Percentiles rank a stretch among this genome's conserved stretches.
Conservation (phyloP, 306 rosid species). For the Prosopis cineraria region DNA sequence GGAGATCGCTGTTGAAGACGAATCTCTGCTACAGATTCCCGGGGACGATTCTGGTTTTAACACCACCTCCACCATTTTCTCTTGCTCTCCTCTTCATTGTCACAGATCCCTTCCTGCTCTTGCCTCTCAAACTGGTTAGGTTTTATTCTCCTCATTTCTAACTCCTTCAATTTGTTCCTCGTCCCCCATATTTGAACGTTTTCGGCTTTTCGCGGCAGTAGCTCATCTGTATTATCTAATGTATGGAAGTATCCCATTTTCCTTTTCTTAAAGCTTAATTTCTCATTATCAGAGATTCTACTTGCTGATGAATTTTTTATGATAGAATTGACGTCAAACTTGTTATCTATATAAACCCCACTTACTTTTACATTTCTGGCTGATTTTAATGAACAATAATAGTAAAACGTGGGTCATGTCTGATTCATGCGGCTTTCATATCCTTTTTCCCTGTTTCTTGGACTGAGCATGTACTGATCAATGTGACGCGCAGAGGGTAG, state of each 20-base stretch:
- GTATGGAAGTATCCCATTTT: not conserved
- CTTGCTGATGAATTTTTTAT: not conserved
- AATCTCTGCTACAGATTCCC: slow-evolving; percentile 54
- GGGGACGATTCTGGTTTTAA: not conserved
- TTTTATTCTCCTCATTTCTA: slow-evolving; percentile 29
- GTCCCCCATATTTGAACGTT: not conserved
- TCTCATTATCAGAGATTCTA: not conserved
- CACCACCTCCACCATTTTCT: slow-evolving; percentile 38
- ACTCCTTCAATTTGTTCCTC: not conserved
- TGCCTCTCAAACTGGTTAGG: slow-evolving; percentile 50
- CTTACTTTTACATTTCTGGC: not conserved
- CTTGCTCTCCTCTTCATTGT: slow-evolving; percentile 72
- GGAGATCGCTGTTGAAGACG: slow-evolving; percentile 76
- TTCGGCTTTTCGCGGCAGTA: too few species aligned
- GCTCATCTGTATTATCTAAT: not conserved
- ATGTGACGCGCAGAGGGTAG: slow-evolving; percentile 37
- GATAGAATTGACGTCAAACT: not conserved
- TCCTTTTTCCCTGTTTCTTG: not conserved
- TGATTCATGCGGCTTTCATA: not conserved
- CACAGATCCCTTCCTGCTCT: slow-evolving; percentile 48
- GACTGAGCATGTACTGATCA: not conserved
- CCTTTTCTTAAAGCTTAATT: not conserved
- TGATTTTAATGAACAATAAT: not conserved
- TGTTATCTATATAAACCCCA: not conserved
- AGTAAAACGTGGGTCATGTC: not conserved